Percentiles rank a stretch among this genome's conserved stretches.
Evolutionary conservation across 2,329 filamentous ascomycete genomes (phyloP).

Genomic region (Boeremia exigua): DNA sequence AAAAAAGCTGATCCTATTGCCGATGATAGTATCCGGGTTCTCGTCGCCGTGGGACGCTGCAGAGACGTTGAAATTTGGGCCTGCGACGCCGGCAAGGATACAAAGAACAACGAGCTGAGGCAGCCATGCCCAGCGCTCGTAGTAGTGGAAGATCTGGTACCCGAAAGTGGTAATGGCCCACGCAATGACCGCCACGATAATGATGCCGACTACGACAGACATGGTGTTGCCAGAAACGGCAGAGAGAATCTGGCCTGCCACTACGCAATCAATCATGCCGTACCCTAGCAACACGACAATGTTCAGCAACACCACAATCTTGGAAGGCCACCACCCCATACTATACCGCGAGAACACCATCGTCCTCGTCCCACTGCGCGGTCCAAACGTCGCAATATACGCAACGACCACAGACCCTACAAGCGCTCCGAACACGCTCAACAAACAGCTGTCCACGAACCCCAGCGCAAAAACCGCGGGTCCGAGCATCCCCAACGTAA

Average conservation of each 20-base stretch:
- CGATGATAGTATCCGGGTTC: constrained; percentile 56
- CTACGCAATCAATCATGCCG: constrained; percentile 67
- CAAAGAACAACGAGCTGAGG: constrained; percentile 67
- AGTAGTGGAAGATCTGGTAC: constrained; percentile 70
- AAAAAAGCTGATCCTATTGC: constrained; percentile 71
- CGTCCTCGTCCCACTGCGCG: constrained; percentile 66
- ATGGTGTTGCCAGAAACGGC: constrained; percentile 67
- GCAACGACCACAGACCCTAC: constrained; percentile 62
- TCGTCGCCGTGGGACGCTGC: constrained; percentile 59
- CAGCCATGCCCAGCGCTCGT: constrained; percentile 71
- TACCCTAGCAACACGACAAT: constrained; percentile 69
- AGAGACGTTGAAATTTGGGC: constrained; percentile 63
- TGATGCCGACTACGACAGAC: constrained; percentile 70
- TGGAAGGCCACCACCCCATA: constrained; percentile 71
- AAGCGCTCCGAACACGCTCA: constrained; percentile 63
- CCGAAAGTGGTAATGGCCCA: constrained; percentile 72
- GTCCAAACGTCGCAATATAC: constrained; percentile 68
- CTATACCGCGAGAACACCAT: constrained; percentile 65
- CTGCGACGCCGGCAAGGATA: constrained; percentile 67
- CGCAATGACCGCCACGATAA: constrained; percentile 67
- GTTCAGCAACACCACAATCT: constrained; percentile 68
- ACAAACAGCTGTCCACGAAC: constrained; percentile 63
- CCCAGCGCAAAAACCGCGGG: constrained; percentile 64
- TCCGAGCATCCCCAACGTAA: constrained; percentile 69
- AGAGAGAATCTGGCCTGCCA: constrained; percentile 72